Percentiles rank a stretch among this genome's conserved stretches.
Conservation (phyloP, 768 basidiomycete species). For the Leccinum disarticulatum region DNA sequence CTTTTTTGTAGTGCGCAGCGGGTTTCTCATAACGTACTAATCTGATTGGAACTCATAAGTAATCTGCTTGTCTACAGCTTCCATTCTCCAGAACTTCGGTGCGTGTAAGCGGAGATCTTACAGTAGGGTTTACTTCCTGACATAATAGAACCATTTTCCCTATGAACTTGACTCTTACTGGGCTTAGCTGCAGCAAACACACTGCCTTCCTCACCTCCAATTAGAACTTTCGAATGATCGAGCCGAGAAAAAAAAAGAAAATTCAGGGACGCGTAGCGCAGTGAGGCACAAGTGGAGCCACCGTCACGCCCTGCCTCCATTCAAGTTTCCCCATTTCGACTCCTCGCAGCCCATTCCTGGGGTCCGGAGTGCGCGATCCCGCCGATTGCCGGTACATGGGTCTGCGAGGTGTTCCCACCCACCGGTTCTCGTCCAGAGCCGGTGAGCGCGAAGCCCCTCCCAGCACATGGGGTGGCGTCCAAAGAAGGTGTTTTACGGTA, state of each 20-base stretch:
- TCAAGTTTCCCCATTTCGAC: too few relatives aligned
- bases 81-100: neutral
- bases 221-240: neutral
- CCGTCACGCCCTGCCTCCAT: too few relatives aligned
- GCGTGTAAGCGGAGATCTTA: neutral
- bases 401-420: too few relatives aligned
- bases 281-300: too few relatives aligned
- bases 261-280: too few relatives aligned
- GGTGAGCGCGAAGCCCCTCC: too few relatives aligned
- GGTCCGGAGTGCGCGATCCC: too few relatives aligned
- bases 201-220: neutral
- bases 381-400: too few relatives aligned
- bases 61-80: neutral
- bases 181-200: neutral
- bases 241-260: neutral
- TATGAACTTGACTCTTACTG: neutral
- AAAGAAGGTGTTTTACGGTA: too few relatives aligned
- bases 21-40: neutral
- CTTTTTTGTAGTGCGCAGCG: conserved; percentile 6
- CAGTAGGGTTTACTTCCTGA: neutral
- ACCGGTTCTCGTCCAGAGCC: too few relatives aligned
- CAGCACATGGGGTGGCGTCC: too few relatives aligned
- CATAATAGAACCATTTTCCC: neutral
- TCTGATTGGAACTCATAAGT: neutral
- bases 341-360: too few relatives aligned